Evolutionary conservation across 2,329 filamentous ascomycete genomes (phyloP).

Genomic region (Phaeophleospora eucalypticola): DNA sequence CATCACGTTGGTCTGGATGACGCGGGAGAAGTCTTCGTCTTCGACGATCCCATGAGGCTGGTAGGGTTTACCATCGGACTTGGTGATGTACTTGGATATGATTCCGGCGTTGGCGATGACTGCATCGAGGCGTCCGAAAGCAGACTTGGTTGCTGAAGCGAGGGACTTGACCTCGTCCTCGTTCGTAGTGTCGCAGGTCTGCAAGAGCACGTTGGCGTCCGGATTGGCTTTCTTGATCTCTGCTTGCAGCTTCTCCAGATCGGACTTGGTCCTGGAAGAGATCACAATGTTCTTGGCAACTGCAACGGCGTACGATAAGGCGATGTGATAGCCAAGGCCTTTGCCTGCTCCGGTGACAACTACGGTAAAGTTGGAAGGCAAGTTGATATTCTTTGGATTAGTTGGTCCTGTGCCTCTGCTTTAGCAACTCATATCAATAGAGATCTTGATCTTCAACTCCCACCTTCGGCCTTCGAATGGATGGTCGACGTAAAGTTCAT

Average conservation of each 20-base stretch:
- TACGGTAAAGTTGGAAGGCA: slow-evolving; percentile 14
- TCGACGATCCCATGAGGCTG: slow-evolving; percentile 12
- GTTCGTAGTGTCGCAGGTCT: slow-evolving; percentile 10
- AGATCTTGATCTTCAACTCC: too few relatives aligned
- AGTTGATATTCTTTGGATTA: slow-evolving; percentile 14
- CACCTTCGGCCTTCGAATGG: slow-evolving; percentile 15
- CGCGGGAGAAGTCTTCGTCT: slow-evolving; percentile 10
- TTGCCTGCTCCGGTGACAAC: slow-evolving; percentile 17
- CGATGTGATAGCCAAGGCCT: slow-evolving; percentile 17
- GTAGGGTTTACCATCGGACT: slow-evolving; percentile 8
- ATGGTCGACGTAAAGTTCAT: slow-evolving; percentile 13
- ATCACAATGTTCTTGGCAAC: slow-evolving; percentile 17
- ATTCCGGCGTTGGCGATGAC: slow-evolving; percentile 17
- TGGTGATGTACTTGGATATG: slow-evolving; percentile 16
- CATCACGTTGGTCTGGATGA: slow-evolving; percentile 11
- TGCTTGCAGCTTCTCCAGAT: slow-evolving; percentile 9
- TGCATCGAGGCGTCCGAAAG: slow-evolving; percentile 10
- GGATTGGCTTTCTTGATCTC: slow-evolving; percentile 8
- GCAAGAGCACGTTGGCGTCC: neutral
- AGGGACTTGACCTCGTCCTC: slow-evolving; percentile 7
- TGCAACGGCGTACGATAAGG: slow-evolving; percentile 13
- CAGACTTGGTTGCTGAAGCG: slow-evolving; percentile 7
- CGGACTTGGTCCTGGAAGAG: slow-evolving; percentile 13
- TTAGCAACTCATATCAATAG: too few relatives aligned
- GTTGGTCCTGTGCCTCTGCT: too few relatives aligned